phyloP scores from a whole-genome alignment of 331 rosid species.

The Quercus tomentella region DNA sequence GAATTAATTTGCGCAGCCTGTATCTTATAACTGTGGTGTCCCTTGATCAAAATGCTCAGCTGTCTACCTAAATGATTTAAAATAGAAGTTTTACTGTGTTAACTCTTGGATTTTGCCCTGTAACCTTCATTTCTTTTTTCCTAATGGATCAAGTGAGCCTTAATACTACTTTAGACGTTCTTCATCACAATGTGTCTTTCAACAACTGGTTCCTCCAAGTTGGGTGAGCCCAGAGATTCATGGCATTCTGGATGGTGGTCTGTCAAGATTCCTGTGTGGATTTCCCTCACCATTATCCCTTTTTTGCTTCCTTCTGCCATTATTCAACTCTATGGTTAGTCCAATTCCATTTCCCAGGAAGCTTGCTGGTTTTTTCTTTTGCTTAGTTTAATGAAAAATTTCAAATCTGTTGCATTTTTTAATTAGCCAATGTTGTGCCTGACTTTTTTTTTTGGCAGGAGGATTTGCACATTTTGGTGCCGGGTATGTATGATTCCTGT shows the following conservation, averaged over 20 bases:
- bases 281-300: conserved; percentile 53
- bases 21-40: not conserved
- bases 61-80: not conserved
- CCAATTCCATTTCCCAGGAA: conserved; percentile 10
- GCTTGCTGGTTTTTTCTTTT: not conserved
- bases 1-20: not conserved
- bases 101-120: conserved; percentile 3
- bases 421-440: conserved; percentile 1
- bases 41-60: not conserved
- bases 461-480: conserved; percentile 89
- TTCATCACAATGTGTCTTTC: conserved; percentile 80
- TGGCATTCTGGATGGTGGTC: conserved; percentile 99
- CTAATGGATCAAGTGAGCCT: conserved; percentile 37
- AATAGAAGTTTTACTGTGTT: conserved; percentile 9
- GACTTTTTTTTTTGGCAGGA: conserved; percentile 45
- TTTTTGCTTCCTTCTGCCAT: conserved; percentile 73
- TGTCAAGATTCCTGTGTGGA: conserved; percentile 61
- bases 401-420: not conserved
- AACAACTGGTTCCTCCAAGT: conserved; percentile 65
- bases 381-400: not conserved
- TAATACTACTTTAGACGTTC: conserved; percentile 57
- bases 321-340: conserved; percentile 86
- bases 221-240: conserved; percentile 48
- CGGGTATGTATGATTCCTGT: conserved; percentile 52
- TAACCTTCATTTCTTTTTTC: not conserved